Base-by-base conservation (phyloP, 768 basidiomycete species). In the Arthromyces matolae region DNA sequence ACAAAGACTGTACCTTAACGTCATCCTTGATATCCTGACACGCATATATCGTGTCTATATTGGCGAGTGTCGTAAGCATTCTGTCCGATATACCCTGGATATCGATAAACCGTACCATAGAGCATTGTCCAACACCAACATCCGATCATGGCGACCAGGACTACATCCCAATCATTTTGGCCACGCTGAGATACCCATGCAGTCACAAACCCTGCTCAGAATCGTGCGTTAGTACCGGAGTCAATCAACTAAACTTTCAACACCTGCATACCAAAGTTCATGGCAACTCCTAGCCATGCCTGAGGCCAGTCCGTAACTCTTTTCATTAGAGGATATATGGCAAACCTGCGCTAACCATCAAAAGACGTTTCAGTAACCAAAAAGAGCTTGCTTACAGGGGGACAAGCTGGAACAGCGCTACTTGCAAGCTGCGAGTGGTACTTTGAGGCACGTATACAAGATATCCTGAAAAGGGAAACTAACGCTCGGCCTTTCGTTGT, bases 271-370 rank as follows among this genome's bases (percentile, higher is more conserved):
- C 77, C 72, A 49, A 77, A 76, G 54, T 75, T 78, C 72, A 79
- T 77, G 8, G 73, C 73, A 48, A 78, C 60, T 22, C 78, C 78
- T 3, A 81, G 71, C 76, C 76, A 79, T 0, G 77, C 76, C 53
- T 81, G 79, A 0, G 79, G 79, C 78, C 78, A 81, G 51, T 78
- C 61, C 1, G 77, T 80, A 38, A 71, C 60, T 4, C 78, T 67
- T 53, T 81, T 81, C 42, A 79, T 64, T 9, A 80, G 63, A 18
- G 78, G 79, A 57, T 76, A 77, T 39, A 74, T 56, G 5, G 64
- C 64, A 50, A 68, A 68, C n/a, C 70, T 72, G 41, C 7, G 10
- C n/a, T 1, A 3, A 40, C 2, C 8, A 58, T 70, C 51, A 47
- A 70, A 70, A 73, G 48, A 18, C 69, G 73, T n/a, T 25, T 27